Evolutionary conservation across 139 green algal species (phyloP), one percentile per base, ranked within the genome.

Genomic region (Micractinium sp.): DNA sequence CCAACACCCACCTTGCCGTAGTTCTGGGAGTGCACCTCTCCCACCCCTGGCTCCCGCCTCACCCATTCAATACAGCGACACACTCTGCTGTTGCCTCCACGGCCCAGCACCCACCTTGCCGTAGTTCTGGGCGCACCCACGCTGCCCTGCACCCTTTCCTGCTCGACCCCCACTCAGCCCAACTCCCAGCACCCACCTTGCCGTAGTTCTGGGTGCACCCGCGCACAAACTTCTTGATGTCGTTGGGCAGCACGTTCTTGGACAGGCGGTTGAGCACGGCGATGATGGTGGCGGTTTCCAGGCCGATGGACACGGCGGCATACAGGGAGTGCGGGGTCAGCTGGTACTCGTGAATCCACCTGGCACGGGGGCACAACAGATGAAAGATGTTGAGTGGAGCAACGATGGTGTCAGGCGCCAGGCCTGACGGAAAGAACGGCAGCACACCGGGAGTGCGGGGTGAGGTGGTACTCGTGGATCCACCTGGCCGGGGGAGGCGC

Each of bases 291-390:
- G 94, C 90, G 1, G 96, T 98, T 66, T 98, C 93, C 75, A 99
- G 92, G 2, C 98, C 98, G 53, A 99, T 96, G 19, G 94, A 97
- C 19, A 99, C 98, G 22, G 98, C 98, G 27, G 98, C 98, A 85
- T 99, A 99, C 80, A 99, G 92, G 16, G 94, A 98, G 92, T 99
- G 97, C 23, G 97, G 97, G 0, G 97, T 99, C 23, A 99, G 94
- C 88, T 94, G 91, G 92, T 99, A 99, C 94, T 88, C 85, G 85
- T 88, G 85, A 31, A 88, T 88, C 29, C 33, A 82, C 83, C 83
- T 87, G 83, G 1, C 7, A 20, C n/a, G n/a, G n/a, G n/a, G n/a
- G n/a, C n/a, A n/a, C n/a, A n/a, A n/a, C n/a, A n/a, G n/a, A n/a
- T n/a, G n/a, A n/a, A n/a, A n/a, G n/a, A n/a, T n/a, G 89, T 95